Evolutionary conservation across 1,139 yeast genomes (phyloP).

Genomic region (Zygoascus sp.): DNA sequence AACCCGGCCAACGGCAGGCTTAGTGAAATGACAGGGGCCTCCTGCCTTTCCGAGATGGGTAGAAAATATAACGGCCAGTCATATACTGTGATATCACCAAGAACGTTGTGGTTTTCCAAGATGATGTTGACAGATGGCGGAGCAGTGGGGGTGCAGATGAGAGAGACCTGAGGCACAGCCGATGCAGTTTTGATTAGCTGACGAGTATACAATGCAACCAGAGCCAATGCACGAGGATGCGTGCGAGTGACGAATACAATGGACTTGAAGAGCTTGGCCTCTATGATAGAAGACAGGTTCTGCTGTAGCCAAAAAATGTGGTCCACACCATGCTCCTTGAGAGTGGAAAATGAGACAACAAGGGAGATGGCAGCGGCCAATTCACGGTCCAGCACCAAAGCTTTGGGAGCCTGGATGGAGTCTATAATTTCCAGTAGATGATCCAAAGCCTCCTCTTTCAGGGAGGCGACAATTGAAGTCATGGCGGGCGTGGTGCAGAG

Average conservation of each 20-base stretch:
- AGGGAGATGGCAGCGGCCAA: slow-evolving; percentile 55
- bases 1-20: slow-evolving; percentile 34
- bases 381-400: slow-evolving; percentile 51
- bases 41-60: slow-evolving; percentile 21
- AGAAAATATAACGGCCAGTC: slow-evolving; percentile 36
- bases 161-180: slow-evolving; percentile 18
- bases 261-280: slow-evolving; percentile 14
- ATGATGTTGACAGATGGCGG: slow-evolving; percentile 33
- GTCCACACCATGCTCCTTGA: slow-evolving; percentile 55
- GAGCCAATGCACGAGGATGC: slow-evolving; percentile 22
- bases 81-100: slow-evolving; percentile 37
- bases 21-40: slow-evolving; percentile 28
- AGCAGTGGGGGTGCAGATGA: slow-evolving; percentile 35
- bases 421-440: slow-evolving; percentile 33
- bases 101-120: slow-evolving; percentile 35
- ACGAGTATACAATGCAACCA: slow-evolving; percentile 30
- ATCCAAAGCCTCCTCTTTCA: slow-evolving; percentile 31
- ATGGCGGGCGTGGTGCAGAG: no score
- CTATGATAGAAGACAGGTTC: slow-evolving; percentile 15
- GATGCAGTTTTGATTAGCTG: slow-evolving; percentile 19
- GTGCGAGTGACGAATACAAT: slow-evolving; percentile 25
- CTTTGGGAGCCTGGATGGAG: slow-evolving; percentile 25
- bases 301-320: slow-evolving; percentile 55
- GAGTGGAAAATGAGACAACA: slow-evolving; percentile 52
- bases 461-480: slow-evolving; percentile 15